Evolutionary conservation across 805 yeast genomes (phyloP).

Genomic region (Metschnikowia kunwiensis): DNA sequence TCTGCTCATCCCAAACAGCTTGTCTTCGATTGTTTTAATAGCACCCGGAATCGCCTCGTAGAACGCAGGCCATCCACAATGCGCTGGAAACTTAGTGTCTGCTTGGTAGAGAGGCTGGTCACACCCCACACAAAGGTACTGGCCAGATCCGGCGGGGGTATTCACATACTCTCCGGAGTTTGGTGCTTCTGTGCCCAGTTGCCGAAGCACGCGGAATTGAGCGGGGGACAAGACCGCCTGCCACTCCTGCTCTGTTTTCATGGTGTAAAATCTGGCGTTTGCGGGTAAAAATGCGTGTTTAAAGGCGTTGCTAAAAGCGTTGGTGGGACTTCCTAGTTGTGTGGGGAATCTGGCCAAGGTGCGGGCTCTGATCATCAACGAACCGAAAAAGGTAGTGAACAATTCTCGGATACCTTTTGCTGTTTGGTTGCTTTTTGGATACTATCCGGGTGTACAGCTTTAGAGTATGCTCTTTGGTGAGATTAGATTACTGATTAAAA

Average conservation of each 20-base stretch:
- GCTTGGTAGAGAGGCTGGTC: slow-evolving; percentile 74
- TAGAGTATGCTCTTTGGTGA: too few relatives aligned
- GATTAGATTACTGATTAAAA: too few relatives aligned
- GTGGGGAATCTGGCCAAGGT: too few relatives aligned
- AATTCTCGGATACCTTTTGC: too few relatives aligned
- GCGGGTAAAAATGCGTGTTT: too few relatives aligned
- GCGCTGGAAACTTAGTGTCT: slow-evolving; percentile 77
- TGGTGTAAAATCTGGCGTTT: slow-evolving; percentile 6
- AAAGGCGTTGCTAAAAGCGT: too few relatives aligned
- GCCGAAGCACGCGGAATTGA: slow-evolving; percentile 75
- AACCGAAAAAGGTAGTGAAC: too few relatives aligned
- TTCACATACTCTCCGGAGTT: slow-evolving; percentile 56
- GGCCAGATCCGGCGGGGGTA: slow-evolving; percentile 57
- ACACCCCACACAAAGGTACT: slow-evolving; percentile 86
- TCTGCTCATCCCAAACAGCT: slow-evolving; percentile 70
- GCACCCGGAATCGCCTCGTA: slow-evolving; percentile 86
- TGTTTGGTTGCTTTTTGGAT: too few relatives aligned
- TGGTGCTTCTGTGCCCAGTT: slow-evolving; percentile 71
- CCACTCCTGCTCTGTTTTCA: slow-evolving; percentile 63
- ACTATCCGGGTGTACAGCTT: too few relatives aligned
- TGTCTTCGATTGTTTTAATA: slow-evolving; percentile 58
- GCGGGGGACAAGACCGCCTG: slow-evolving; percentile 68
- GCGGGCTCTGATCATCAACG: too few relatives aligned
- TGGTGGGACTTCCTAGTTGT: too few relatives aligned
- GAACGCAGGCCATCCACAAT: slow-evolving; percentile 99